Evolutionary conservation across 495 filamentous ascomycete genomes (phyloP).

Genomic region (Tuber aestivum): DNA sequence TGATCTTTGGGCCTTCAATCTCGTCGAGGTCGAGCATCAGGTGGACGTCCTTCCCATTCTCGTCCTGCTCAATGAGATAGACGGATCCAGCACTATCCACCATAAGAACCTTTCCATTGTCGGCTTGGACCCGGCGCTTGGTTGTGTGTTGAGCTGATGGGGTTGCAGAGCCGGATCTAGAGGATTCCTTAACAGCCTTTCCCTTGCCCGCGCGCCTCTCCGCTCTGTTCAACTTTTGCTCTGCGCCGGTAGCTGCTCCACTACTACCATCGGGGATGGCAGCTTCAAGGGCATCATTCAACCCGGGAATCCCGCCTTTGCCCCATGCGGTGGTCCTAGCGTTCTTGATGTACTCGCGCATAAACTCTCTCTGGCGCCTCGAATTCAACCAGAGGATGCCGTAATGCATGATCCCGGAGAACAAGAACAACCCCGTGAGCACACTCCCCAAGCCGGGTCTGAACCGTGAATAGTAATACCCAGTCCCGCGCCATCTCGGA

Average conservation of each 20-base stretch:
- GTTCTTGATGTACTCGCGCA: slow-evolving; percentile 82
- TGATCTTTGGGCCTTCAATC: slow-evolving; percentile 58
- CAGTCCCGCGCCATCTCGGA: slow-evolving; percentile 91
- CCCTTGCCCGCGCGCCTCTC: slow-evolving; percentile 70
- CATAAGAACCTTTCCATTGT: slow-evolving; percentile 91
- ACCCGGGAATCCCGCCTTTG: slow-evolving; percentile 49
- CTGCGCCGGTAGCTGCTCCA: slow-evolving; percentile 48
- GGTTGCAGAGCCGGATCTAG: slow-evolving; percentile 46
- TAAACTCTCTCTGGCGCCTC: slow-evolving; percentile 83
- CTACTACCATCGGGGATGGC: slow-evolving; percentile 45
- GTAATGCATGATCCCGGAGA: slow-evolving; percentile 80
- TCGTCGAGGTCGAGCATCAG: slow-evolving; percentile 75
- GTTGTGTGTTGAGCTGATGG: slow-evolving; percentile 55
- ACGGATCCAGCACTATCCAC: slow-evolving; percentile 89
- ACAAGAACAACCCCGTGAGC: slow-evolving; percentile 71
- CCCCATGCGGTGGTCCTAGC: slow-evolving; percentile 87
- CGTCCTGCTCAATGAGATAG: slow-evolving; percentile 80
- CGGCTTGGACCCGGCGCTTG: slow-evolving; percentile 71
- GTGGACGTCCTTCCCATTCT: slow-evolving; percentile 75
- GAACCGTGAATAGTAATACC: slow-evolving; percentile 94
- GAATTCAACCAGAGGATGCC: slow-evolving; percentile 72
- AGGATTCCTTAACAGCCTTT: slow-evolving; percentile 41
- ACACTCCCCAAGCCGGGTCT: slow-evolving; percentile 83
- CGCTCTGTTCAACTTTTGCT: slow-evolving; percentile 67
- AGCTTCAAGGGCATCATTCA: slow-evolving; percentile 44